Evolutionary conservation across 2,329 filamentous ascomycete genomes (phyloP), one percentile per base, ranked within the genome.

Genomic region (Orbilia brochopaga): DNA sequence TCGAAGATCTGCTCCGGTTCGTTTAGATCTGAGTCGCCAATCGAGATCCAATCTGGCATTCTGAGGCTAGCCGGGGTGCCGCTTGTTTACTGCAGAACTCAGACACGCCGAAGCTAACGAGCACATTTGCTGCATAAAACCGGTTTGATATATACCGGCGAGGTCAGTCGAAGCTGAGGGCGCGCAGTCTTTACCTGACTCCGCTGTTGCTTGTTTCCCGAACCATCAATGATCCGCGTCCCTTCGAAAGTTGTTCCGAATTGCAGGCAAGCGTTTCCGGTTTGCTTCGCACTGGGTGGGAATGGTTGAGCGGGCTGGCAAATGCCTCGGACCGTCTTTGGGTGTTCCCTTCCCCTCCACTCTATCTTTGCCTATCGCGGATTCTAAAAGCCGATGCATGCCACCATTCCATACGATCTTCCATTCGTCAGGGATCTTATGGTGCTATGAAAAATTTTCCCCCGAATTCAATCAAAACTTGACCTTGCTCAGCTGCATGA

Each of bases 1-100:
- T 70, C 55, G 15, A 30, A 54, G 66, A 70, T 70, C 66, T 55
- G 11, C 37, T 30, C 50, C 30, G 63, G 46, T 40, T 30, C 51
- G 32, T 50, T 58, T 58, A 70, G 66, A 70, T 70, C 66, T 62
- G 53, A 51, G 58, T 70, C 66, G 66, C 66, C 66, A 70, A 70
- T 70, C 66, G 66, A 55, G 66, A 70, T 70, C 66, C 37, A 70
- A 70, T 64, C 66, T 70, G 40, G 59, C 30, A 55, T 64, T 44
- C 40, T 67, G 42, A 67, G 46, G 48, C 52, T 58, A 58, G 53
- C 58, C 48, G 23, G 58, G 54, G 24, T 64, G 46, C 46, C 37
- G 59, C 53, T 54, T 50, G 32, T 58, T 48, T 44, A 42, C 13
- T 40, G 53, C 40, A 59, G 24, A 23, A 56, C 11, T 48, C 51